Evolutionary conservation across 352 stramenopile genomes (phyloP).

Genomic region (Globisporangium irregulare): DNA sequence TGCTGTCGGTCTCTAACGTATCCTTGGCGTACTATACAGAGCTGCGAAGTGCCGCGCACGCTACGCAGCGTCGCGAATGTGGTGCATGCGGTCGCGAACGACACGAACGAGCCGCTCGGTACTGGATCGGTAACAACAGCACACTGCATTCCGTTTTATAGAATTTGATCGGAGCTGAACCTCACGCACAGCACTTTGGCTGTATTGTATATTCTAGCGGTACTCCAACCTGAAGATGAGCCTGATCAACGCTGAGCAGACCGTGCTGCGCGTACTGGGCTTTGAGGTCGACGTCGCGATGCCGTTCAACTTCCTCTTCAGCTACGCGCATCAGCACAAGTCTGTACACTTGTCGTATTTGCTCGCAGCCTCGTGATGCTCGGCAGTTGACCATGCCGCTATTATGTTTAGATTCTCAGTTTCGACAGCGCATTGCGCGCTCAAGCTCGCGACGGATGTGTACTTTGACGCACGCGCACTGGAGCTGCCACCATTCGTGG

Average conservation of each 20-base stretch:
- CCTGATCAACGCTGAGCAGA: slow-evolving; percentile 54
- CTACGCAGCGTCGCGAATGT: slow-evolving; percentile 54
- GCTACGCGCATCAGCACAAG: slow-evolving; percentile 27
- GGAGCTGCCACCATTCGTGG: slow-evolving; percentile 22
- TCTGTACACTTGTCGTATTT: slow-evolving; percentile 11
- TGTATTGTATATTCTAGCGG: slow-evolving; percentile 18
- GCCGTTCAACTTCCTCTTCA: slow-evolving; percentile 34
- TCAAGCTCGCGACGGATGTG: slow-evolving; percentile 39
- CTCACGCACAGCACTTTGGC: too few species aligned
- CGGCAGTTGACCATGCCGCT: not conserved
- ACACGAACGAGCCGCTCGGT: slow-evolving; percentile 26
- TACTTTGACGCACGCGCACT: slow-evolving; percentile 26
- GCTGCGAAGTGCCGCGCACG: slow-evolving; percentile 40
- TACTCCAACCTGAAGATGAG: slow-evolving; percentile 43
- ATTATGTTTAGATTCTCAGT: slow-evolving; percentile 22
- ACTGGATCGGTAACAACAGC: slow-evolving; percentile 26
- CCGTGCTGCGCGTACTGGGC: slow-evolving; percentile 37
- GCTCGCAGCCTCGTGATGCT: not conserved
- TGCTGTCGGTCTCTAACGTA: too few species aligned
- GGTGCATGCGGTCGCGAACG: slow-evolving; percentile 33
- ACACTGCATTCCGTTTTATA: slow-evolving; percentile 9
- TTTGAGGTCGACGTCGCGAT: slow-evolving; percentile 48
- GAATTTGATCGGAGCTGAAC: too few species aligned
- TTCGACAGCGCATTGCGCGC: slow-evolving; percentile 29
- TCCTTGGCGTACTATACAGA: slow-evolving; percentile 16